Base-by-base conservation (phyloP, 768 basidiomycete genomes). In the Peribolospora kevripleyi region DNA sequence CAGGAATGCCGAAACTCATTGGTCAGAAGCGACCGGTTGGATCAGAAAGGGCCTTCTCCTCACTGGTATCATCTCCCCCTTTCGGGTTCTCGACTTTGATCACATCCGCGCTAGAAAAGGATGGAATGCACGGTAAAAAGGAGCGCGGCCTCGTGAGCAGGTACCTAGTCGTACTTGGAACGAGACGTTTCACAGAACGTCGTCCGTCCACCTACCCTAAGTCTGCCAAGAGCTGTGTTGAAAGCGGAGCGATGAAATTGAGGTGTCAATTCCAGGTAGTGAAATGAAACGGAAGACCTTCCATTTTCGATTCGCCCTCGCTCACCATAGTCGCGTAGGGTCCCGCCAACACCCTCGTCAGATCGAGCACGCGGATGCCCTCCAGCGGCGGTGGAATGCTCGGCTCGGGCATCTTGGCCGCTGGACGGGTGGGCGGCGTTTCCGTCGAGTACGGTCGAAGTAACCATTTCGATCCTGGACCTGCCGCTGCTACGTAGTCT, bases 341-440 rank as follows among this genome's bases (percentile, higher is more conserved):
- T 0, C 85, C 87, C n/a, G 87, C 87, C 51, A 95, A 70, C 1
- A 93, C 82, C 39, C 90, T 75, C 10, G 87, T 86, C 54, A 93
- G 68, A 67, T 95, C 90, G 36, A 95, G 71, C n/a, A 93, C 75
- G 62, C 74, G 77, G 60, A 90, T 70, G 11, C 84, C 86, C 58
- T 74, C 72, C 57, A 95, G 68, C 3, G 88, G 88, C 0, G 83
- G 83, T 3, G 61, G 54, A 54, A 58, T 60, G 6, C 51, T 55
- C 14, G 53, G 14, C 9, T 7, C 25, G 25, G 25, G 25, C 25
- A 25, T 25, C 25, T 25, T 25, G 25, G 1, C 25, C 25, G 25
- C 25, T 25, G 25, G 25, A 25, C 25, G 25, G 25, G 25, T 25
- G 25, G 25, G 25, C 25, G 25, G 25, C 25, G 25, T 25, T 25